phyloP scores from a whole-genome alignment of 257 asterid genomes.

The Agastache rugosa region DNA sequence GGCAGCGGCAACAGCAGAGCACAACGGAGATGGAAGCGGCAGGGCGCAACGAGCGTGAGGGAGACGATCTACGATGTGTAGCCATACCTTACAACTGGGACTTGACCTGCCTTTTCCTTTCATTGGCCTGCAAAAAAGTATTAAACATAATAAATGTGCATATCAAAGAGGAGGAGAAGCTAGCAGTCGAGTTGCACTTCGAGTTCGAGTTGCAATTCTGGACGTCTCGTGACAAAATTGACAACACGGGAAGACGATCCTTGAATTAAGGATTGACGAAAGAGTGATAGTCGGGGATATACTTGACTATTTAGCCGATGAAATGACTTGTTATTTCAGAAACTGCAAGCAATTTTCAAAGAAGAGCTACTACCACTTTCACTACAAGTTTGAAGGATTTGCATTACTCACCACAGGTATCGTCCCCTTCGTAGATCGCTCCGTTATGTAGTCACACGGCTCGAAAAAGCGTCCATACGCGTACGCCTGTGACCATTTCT shows the following conservation, averaged over 20 bases:
- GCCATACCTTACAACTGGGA: constrained; percentile 40
- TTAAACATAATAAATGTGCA: background rate
- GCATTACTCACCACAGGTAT: constrained; percentile 39
- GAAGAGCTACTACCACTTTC: background rate
- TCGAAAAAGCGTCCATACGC: constrained; percentile 45
- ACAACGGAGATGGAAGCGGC: no score
- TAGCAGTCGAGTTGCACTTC: no score
- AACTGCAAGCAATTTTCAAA: background rate
- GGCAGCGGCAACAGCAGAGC: no score
- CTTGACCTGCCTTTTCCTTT: constrained; percentile 31
- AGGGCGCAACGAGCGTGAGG: no score
- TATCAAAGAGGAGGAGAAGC: background rate
- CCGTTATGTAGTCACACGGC: constrained; percentile 43
- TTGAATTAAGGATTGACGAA: no score
- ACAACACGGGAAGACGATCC: no score
- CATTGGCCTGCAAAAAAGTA: constrained; percentile 33
- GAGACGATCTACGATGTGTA: background rate
- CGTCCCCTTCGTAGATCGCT: constrained; percentile 36
- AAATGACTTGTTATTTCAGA: background rate
- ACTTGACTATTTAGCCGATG: background rate
- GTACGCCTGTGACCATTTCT: constrained; percentile 48
- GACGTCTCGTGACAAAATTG: no score
- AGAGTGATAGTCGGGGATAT: no score
- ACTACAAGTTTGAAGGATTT: background rate
- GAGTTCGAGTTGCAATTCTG: no score